Evolutionary conservation across 2,329 filamentous ascomycete genomes (phyloP).

Genomic region (Neocucurbitaria cava): DNA sequence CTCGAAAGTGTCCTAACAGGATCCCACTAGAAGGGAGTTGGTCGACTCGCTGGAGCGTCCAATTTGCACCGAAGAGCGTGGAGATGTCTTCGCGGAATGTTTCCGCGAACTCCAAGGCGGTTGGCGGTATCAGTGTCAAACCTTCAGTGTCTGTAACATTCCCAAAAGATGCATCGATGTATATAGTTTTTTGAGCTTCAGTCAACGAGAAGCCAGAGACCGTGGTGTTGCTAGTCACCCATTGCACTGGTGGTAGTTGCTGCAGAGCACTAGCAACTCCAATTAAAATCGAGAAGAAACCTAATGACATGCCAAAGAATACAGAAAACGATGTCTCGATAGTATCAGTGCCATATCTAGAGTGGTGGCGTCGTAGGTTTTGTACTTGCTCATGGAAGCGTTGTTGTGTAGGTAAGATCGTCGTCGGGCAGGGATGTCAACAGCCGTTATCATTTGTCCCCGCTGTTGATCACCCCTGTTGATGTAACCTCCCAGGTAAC

Average conservation of each 20-base stretch:
- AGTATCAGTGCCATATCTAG: not conserved
- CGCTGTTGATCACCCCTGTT: conserved; percentile 23
- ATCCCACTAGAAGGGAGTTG: conserved; percentile 51
- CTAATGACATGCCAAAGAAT: conserved; percentile 18
- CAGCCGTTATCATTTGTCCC: conserved; percentile 23
- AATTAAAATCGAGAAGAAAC: conserved; percentile 11
- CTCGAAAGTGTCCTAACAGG: conserved; percentile 49
- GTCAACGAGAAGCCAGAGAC: conserved; percentile 31
- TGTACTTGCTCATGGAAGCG: not conserved
- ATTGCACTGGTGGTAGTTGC: conserved; percentile 49
- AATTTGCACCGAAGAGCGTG: conserved; percentile 50
- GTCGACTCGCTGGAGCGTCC: conserved; percentile 52
- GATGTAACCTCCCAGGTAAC: conserved; percentile 12
- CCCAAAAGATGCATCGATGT: conserved; percentile 52
- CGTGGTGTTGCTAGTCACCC: conserved; percentile 17
- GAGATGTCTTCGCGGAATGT: conserved; percentile 56
- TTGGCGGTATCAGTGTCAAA: conserved; percentile 61
- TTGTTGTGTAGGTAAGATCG: not conserved
- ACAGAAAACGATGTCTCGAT: not conserved
- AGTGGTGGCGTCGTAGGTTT: conserved; percentile 2
- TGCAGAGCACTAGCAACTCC: conserved; percentile 45
- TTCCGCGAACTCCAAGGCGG: conserved; percentile 57
- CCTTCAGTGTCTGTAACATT: conserved; percentile 52
- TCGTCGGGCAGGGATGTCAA: conserved; percentile 5
- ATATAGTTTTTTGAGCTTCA: conserved; percentile 45